A percentile compares a stretch with the other conserved stretches of the same genome.
phyloP scores from a whole-genome alignment of 2,329 filamentous ascomycete species.

The Colletotrichum sp. region DNA sequence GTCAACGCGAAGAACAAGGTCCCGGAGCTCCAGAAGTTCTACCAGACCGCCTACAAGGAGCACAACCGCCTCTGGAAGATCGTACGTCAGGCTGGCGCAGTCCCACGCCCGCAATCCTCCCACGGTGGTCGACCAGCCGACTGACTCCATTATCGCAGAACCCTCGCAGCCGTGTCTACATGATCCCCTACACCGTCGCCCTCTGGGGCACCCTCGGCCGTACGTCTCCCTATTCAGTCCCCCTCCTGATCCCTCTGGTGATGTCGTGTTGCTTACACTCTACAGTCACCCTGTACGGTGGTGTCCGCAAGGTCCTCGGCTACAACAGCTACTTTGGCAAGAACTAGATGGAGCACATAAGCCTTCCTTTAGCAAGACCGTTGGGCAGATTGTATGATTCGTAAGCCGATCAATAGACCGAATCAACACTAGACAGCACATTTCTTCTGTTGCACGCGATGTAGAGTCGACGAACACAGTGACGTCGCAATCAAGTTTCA shows the following conservation, averaged over 20 bases:
- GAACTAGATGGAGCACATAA: conserved; percentile 40
- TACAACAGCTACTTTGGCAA: conserved; percentile 81
- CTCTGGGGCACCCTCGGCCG: conserved; percentile 68
- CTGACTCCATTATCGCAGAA: conserved; percentile 46
- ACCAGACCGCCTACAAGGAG: conserved; percentile 74
- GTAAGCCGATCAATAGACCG: conserved; percentile 14
- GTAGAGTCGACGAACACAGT: background rate
- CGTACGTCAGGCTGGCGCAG: conserved; percentile 57
- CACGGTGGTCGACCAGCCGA: background rate
- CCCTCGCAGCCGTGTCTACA: conserved; percentile 67
- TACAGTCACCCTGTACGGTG: conserved; percentile 70
- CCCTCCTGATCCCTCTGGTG: background rate
- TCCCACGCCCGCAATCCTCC: background rate
- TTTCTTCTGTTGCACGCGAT: background rate
- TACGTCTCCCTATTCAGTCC: conserved; percentile 46
- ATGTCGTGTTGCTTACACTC: conserved; percentile 24
- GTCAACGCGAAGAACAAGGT: conserved; percentile 80
- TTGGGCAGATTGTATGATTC: conserved; percentile 11
- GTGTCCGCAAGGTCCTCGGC: conserved; percentile 74
- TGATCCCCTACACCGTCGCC: conserved; percentile 72
- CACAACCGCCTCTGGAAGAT: conserved; percentile 79
- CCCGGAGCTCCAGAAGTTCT: conserved; percentile 74
- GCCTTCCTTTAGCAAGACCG: background rate
- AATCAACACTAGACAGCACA: background rate
- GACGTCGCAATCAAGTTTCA: background rate